Conservation (phyloP, 805 yeast genomes). For the Metschnikowia dekortorum region DNA sequence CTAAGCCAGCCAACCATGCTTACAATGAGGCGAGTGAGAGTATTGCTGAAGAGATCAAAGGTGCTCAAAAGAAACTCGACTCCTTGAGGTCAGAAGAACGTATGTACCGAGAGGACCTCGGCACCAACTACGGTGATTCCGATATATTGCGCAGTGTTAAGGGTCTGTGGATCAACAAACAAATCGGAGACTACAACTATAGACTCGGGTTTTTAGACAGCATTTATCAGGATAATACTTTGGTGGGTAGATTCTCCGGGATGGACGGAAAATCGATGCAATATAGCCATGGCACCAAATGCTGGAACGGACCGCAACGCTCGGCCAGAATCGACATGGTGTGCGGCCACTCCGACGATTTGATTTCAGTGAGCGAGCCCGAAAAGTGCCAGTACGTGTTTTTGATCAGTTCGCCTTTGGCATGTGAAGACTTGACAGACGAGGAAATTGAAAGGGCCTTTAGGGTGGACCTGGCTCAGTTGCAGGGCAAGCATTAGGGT, state of each 20-base stretch:
- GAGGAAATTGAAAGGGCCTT: conserved; percentile 11
- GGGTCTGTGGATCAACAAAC: conserved; percentile 43
- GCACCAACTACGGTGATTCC: conserved; percentile 49
- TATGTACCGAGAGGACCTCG: conserved; percentile 21
- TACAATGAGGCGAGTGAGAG: not conserved
- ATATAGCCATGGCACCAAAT: conserved; percentile 64
- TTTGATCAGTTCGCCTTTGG: conserved; percentile 43
- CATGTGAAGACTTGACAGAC: conserved; percentile 27
- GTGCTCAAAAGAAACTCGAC: conserved; percentile 15
- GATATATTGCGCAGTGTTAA: conserved; percentile 60
- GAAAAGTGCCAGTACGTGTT: conserved; percentile 80
- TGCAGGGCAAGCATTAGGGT: not conserved
- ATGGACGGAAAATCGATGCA: conserved; percentile 29
- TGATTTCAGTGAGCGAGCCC: conserved; percentile 76
- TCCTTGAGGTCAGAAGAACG: conserved; percentile 13
- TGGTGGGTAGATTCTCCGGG: conserved; percentile 20
- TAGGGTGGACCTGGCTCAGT: conserved; percentile 9
- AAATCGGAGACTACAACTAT: conserved; percentile 70
- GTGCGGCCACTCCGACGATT: conserved; percentile 59
- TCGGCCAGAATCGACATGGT: conserved; percentile 57
- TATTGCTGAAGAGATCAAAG: conserved; percentile 11
- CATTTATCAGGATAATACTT: conserved; percentile 44
- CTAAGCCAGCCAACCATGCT: not conserved
- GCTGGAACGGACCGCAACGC: conserved; percentile 94
- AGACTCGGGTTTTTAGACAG: conserved; percentile 55